Evolutionary conservation across 1,284 basidiomycete genomes (phyloP), one percentile per base, ranked within the genome.

Genomic region (Coriolopsis trogii): DNA sequence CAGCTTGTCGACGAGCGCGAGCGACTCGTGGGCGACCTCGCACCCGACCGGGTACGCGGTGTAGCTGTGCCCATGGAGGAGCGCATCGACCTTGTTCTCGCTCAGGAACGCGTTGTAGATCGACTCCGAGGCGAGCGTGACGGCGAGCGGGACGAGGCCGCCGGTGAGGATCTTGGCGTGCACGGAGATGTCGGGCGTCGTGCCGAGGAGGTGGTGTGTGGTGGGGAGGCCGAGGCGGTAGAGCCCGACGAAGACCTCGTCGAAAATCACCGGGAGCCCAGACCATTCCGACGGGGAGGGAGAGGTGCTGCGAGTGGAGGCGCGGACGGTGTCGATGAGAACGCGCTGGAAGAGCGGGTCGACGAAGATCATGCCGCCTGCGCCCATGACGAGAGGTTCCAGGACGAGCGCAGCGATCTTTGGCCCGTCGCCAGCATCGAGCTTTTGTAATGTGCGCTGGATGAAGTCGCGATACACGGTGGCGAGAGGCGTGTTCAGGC

Each of bases 331-430:
- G 61, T 97, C 93, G 41, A 98, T 76, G 53, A 99, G 72, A 33
- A 94, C 75, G 18, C 91, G 82, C 68, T 99, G 96, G 79, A 96
- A 98, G 29, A 99, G 84, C 1, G 96, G 96, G 65, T 99, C 96
- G 41, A 98, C 94, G 66, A 98, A 98, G 33, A 95, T 77, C 96
- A 98, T 98, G 0, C 96, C 96, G 0, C 93, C 96, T 0, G 96
- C 95, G 13, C 96, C 96, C 80, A 98, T 89, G 25, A 97, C 83
- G 13, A 97, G 79, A 0, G 96, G 96, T 68, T 99, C 96, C 30
- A 99, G 74, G 12, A 98, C 84, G 12, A 98, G 77, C 0, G 93
- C 91, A 6, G 82, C 88, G 7, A 88, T 67, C 20, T 72, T 77
- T 1, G 70, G 73, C 1, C 69, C 69, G 12, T 66, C 73, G 20